These are phyloP conservation scores for Podaxis sp. DNA, from an alignment of 768 basidiomycete species.

Conservation along the genomic window DNA sequence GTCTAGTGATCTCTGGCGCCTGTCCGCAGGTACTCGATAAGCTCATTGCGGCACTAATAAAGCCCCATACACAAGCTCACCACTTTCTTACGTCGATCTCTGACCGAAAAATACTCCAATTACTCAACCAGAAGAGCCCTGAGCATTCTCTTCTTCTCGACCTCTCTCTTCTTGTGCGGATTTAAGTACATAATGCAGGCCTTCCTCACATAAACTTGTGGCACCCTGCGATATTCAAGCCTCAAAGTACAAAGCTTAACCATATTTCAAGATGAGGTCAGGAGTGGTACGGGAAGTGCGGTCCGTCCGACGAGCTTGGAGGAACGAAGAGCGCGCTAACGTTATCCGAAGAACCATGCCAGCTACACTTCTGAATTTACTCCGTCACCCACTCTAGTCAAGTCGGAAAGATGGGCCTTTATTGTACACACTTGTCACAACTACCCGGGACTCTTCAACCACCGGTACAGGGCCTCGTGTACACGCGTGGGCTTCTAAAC, in stretches of 20 bases:
- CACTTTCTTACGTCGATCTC: constrained; percentile 10
- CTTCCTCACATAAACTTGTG: not conserved
- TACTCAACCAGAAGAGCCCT: not conserved
- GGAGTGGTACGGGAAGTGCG: not conserved
- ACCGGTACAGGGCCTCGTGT: not conserved
- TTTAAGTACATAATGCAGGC: not conserved
- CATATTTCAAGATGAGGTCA: not conserved
- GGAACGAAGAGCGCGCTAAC: not conserved
- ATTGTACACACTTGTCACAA: not conserved
- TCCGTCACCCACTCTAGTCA: not conserved
- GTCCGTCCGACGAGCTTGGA: constrained; percentile 1
- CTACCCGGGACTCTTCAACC: constrained; percentile 5
- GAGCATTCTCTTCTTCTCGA: not conserved
- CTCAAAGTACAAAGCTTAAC: not conserved
- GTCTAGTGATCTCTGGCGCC: not conserved
- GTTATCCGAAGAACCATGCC: not conserved
- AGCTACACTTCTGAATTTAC: not conserved
- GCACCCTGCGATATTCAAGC: not conserved
- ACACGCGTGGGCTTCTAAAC: not conserved
- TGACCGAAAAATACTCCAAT: not conserved
- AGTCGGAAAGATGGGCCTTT: not conserved
- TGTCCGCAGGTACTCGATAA: not conserved
- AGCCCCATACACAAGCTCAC: not conserved
- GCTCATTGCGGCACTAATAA: not conserved
- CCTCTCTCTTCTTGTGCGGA: not conserved